A percentile compares a stretch with the other conserved stretches of the same genome.
phyloP scores from a whole-genome alignment of 352 stramenopile genomes.

The Phytophthora pisi region DNA sequence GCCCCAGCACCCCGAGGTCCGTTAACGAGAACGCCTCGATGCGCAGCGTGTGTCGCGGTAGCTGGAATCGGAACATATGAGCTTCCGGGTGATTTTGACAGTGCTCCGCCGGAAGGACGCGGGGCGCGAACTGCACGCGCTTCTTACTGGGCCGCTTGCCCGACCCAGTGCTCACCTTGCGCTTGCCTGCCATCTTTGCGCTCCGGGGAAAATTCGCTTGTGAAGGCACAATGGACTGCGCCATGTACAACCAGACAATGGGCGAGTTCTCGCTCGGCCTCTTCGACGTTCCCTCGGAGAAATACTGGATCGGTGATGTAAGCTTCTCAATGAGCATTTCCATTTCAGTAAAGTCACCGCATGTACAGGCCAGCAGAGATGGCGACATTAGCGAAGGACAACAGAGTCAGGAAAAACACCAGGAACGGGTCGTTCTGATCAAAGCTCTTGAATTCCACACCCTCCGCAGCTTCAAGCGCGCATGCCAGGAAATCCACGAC shows the following conservation, averaged over 20 bases:
- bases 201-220: too few species aligned
- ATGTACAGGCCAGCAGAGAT: conserved; percentile 23
- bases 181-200: too few species aligned
- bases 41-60: too few species aligned
- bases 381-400: conserved; percentile 20
- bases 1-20: too few species aligned
- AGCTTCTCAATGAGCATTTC: too few species aligned
- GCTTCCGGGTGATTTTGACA: too few species aligned
- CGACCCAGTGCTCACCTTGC: too few species aligned
- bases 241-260: conserved; percentile 17
- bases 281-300: conserved; percentile 33
- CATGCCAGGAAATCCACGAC: conserved; percentile 29
- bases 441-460: conserved; percentile 21
- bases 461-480: conserved; percentile 17
- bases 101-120: too few species aligned
- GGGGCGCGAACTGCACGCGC: conserved; percentile 23
- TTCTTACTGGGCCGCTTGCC: too few species aligned
- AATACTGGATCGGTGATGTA: conserved; percentile 18
- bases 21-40: too few species aligned
- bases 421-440: conserved; percentile 22
- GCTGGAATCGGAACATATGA: too few species aligned
- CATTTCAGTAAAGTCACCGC: neutral
- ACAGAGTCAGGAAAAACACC: conserved; percentile 6
- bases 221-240: conserved; percentile 10
- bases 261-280: conserved; percentile 33